These are phyloP conservation scores for Cudoniella acicularis DNA, from an alignment of 495 filamentous ascomycete genomes.

Conservation along the genomic window DNA sequence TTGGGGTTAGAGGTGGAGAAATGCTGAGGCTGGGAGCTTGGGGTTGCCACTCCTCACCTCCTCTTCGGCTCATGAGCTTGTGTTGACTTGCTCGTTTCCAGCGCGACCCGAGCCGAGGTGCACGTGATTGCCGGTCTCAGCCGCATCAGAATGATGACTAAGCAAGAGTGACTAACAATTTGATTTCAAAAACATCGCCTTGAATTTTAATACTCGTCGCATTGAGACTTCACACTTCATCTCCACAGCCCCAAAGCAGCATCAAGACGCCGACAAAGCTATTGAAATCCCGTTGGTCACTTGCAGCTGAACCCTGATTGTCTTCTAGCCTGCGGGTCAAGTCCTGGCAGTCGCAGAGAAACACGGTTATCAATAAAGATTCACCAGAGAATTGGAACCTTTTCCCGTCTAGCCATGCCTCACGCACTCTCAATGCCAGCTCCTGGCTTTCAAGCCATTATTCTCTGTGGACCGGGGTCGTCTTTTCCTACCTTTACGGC, in stretches of 20 bases:
- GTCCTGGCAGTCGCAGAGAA: background rate
- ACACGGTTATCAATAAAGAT: background rate
- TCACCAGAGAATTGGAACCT: background rate
- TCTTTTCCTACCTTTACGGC: constrained; percentile 90
- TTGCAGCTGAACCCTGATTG: no score
- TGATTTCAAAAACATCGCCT: background rate
- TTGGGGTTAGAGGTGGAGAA: background rate
- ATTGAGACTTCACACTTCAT: background rate
- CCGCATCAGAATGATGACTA: constrained; percentile 1
- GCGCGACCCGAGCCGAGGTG: constrained; percentile 10
- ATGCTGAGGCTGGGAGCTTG: constrained; percentile 24
- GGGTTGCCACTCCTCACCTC: no score
- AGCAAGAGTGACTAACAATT: background rate
- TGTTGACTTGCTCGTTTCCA: constrained; percentile 24
- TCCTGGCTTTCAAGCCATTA: constrained; percentile 86
- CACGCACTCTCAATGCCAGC: constrained; percentile 65
- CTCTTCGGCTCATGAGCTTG: constrained; percentile 13
- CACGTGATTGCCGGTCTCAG: constrained; percentile 1
- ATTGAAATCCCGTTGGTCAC: no score
- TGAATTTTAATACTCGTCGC: background rate
- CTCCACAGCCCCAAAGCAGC: background rate
- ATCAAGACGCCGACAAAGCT: no score
- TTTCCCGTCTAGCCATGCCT: constrained; percentile 47
- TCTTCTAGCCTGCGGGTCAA: background rate
- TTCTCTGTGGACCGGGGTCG: constrained; percentile 87